Evolutionary conservation across 441 rosid genomes (phyloP), one percentile per base, ranked within the genome.

Genomic region (Macaranga tanarius): DNA sequence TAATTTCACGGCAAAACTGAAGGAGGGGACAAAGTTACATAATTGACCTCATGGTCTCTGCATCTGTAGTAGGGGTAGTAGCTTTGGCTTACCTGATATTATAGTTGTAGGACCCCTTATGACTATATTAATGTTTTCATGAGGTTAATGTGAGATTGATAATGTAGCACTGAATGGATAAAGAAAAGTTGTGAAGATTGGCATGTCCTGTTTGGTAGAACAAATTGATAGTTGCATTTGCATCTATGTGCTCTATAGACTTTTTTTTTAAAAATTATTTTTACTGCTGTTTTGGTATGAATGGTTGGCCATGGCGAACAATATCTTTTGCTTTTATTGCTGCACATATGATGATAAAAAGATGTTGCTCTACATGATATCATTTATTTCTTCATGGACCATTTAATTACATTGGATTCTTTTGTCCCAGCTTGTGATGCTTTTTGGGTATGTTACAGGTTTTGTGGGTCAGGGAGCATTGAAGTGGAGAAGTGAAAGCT

Each of bases 401-500:
- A 71, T 59, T 77, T n/a, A n/a, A n/a, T n/a, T 75, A 75, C 93
- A 84, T 86, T 84, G 94, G 89, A 84, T 84, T 80, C 89, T 83
- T 69, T 52, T 66, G 68, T 67, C 67, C 71, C 47, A 56, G 25
- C 76, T 72, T 74, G 75, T 77, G 84, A 76, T 77, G n/a, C 55
- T 79, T 73, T 76, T 65, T 74, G 78, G 75, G 77, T 70, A 79
- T 78, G 69, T 81, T 79, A 56, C 86, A 85, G 84, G 81, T 73
- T 74, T 75, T 80, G 91, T 90, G 91, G 95, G 89, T 75, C 95
- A 85, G 83, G 81, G 67, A 73, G 86, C 90, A 82, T 86, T 87
- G 87, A 85, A 87, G 84, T 65, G 26, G 58, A 55, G 64, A 22
- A 52, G 79, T 70, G 81, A 76, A 63, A 80, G 81, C 76, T 73